Evolutionary conservation across 2,329 filamentous ascomycete genomes (phyloP), one percentile per base, ranked within the genome.

Genomic region (Aspergillus tamarii): DNA sequence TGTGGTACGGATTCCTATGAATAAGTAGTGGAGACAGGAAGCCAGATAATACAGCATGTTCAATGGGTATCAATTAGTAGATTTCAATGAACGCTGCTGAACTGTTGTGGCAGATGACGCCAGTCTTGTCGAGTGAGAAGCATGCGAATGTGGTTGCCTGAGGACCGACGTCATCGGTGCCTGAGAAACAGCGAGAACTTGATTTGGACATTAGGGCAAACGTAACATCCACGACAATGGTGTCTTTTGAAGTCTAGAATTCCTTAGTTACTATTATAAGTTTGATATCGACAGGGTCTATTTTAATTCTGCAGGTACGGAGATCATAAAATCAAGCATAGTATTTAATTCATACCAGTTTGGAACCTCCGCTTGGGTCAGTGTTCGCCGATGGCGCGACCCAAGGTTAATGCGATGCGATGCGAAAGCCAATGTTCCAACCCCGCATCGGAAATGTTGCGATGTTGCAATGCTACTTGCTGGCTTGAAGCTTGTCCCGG

Each of bases 361-460:
- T 36, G 52, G 52, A 36, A 36, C 16, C 30, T 19, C 9, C 34
- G 26, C 26, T 8, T 28, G 12, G 21, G 11, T 4, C 26, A 26
- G 26, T n/a, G 26, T 26, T 26, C 53, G 61, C 58, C 48, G 54
- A 61, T 56, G 11, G 39, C 28, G 39, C 36, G 48, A 32, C 32
- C 32, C 32, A 14, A 39, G 19, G 50, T 2, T 26, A 30, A 23
- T 34, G 19, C 26, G 21, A 21, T 36, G 23, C 36, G 14, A 21
- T 36, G 11, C 23, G 36, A 41, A 12, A 41, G 39, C 39, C 39
- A 41, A 41, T 32, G 11, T 12, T 32, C 26, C 10, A 45, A 55
- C 66, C 64, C 66, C 62, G 61, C 66, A 67, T 41, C 61, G 64
- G 66, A 66, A 60, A 50, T 62, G 12, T 50, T 64, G 61, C 63